Percentiles rank a stretch among this genome's conserved stretches.
These are phyloP conservation scores for Kodamaea sagamina DNA, from an alignment of 805 yeast genomes.

Conservation along the genomic window DNA sequence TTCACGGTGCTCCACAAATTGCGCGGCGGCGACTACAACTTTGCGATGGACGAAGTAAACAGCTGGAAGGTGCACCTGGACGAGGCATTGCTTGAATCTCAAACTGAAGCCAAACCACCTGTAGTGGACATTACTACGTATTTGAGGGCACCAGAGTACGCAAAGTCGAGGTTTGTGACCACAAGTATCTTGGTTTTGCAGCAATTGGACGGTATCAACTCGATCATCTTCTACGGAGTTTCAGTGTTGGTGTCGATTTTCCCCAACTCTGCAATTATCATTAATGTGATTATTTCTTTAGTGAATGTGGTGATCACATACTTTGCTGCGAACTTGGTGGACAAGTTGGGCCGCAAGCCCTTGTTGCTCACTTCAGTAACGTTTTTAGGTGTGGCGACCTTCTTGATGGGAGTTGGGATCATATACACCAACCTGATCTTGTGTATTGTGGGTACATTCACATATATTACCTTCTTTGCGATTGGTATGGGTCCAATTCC, in stretches of 20 bases:
- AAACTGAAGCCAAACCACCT: slow-evolving; percentile 15
- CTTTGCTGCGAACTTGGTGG: slow-evolving; percentile 74
- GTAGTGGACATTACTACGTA: slow-evolving; percentile 43
- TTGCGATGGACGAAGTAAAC: slow-evolving; percentile 38
- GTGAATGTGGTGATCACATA: slow-evolving; percentile 76
- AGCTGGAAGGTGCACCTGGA: slow-evolving; percentile 29
- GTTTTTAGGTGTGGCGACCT: slow-evolving; percentile 67
- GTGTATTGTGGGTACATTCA: slow-evolving; percentile 64
- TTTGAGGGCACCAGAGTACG: slow-evolving; percentile 51
- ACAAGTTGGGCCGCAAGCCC: slow-evolving; percentile 71
- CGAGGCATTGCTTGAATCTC: slow-evolving; percentile 7
- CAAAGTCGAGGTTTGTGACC: slow-evolving; percentile 62
- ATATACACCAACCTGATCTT: slow-evolving; percentile 44
- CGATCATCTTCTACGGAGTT: slow-evolving; percentile 92
- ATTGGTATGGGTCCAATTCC: slow-evolving; percentile 96
- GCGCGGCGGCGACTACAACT: slow-evolving; percentile 41
- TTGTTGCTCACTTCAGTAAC: slow-evolving; percentile 65
- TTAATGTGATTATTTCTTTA: slow-evolving; percentile 76
- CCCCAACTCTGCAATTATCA: slow-evolving; percentile 68
- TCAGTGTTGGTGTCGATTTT: slow-evolving; percentile 70
- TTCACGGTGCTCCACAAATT: slow-evolving; percentile 35
- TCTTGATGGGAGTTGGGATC: slow-evolving; percentile 69
- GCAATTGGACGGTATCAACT: slow-evolving; percentile 90
- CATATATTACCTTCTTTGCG: slow-evolving; percentile 84
- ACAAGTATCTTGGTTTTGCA: slow-evolving; percentile 78